Conservation (phyloP, 495 filamentous ascomycete genomes). For the Hypoxylon cercidicola region DNA sequence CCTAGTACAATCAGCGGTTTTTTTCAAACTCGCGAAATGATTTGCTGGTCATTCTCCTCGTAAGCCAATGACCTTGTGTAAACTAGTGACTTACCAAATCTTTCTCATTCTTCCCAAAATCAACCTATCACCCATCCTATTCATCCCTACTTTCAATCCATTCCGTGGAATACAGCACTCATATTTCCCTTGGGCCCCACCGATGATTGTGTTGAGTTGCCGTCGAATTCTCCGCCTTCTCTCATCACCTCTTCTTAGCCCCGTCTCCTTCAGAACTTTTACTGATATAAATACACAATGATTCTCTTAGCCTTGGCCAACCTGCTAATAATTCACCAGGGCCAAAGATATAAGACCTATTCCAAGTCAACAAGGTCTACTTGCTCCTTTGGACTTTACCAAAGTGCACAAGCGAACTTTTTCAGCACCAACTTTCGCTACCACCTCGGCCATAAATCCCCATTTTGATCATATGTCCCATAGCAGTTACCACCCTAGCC, state of each 20-base stretch:
- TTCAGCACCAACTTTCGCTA: constrained; percentile 51
- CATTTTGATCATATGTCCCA: constrained; percentile 11
- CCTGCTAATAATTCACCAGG: constrained; percentile 23
- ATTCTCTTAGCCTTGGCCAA: neutral
- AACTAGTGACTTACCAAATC: neutral
- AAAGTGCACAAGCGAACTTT: constrained; percentile 52
- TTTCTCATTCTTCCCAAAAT: neutral
- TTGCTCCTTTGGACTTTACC: constrained; percentile 17
- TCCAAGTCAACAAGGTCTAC: constrained; percentile 10
- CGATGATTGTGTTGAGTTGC: constrained; percentile 25
- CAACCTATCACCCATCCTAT: neutral
- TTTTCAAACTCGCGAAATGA: no score
- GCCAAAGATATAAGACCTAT: constrained; percentile 21
- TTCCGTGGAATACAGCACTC: neutral
- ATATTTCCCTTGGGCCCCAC: neutral
- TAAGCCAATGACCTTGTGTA: no score
- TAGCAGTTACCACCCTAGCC: neutral
- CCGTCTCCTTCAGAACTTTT: neutral
- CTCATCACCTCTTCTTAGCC: neutral
- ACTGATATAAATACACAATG: constrained; percentile 6
- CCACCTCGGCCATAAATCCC: constrained; percentile 16
- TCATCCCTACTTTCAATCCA: neutral
- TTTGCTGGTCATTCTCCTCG: no score
- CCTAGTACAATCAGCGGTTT: no score
- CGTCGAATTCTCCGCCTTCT: neutral